A percentile compares a stretch with the other conserved stretches of the same genome.
These are phyloP conservation scores for Trichomonas gallinae DNA, from an alignment of 208 protist genomes.

Conservation along the genomic window DNA sequence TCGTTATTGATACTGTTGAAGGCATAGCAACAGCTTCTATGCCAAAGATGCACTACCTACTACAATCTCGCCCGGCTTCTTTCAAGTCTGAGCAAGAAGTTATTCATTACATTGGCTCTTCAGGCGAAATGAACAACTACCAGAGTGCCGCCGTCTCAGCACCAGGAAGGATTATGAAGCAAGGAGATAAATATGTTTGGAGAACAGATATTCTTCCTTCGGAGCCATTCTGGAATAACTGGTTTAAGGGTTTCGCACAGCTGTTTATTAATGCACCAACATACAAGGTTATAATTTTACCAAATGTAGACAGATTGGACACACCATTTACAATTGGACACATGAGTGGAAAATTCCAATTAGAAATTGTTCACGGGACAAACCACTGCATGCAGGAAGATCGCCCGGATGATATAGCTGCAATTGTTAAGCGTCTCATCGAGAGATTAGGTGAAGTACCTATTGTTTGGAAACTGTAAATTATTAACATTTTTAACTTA, in stretches of 20 bases:
- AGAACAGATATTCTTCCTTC: not conserved
- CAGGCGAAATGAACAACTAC: not conserved
- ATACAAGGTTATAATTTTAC: not conserved
- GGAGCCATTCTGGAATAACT: not conserved
- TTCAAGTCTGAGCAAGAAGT: not conserved
- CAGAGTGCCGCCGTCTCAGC: not conserved
- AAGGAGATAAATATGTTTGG: not conserved
- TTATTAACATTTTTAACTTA: too few species aligned
- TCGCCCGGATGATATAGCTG: not conserved
- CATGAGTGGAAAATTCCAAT: not conserved
- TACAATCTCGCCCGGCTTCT: not conserved
- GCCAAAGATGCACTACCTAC: not conserved
- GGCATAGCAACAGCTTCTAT: not conserved
- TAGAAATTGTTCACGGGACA: not conserved
- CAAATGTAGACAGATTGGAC: not conserved
- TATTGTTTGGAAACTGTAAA: too few species aligned
- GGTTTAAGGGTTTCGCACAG: not conserved
- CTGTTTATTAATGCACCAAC: not conserved
- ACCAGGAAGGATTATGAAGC: not conserved
- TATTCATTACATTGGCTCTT: not conserved
- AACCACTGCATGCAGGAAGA: not conserved
- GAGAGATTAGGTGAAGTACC: not conserved
- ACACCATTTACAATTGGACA: not conserved
- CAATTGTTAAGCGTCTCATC: not conserved
- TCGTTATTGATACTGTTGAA: slow-evolving; percentile 1